Evolutionary conservation across 179 eudicot species (phyloP).

Genomic region (Amaranthus tricolor): DNA sequence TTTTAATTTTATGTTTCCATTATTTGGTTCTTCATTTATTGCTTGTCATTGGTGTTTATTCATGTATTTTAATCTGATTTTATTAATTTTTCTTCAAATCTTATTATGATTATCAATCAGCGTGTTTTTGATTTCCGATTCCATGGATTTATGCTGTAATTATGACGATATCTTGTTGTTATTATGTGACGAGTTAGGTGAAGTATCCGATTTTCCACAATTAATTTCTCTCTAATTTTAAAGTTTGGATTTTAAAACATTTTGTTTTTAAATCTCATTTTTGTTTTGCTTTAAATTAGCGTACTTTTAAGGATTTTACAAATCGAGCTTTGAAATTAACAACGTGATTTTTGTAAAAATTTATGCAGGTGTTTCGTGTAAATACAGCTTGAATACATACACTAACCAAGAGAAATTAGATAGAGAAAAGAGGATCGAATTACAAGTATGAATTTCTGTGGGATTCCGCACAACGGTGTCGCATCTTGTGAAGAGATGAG

Average conservation of each 20-base stretch:
- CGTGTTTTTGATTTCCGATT: neutral
- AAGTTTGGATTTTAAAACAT: neutral
- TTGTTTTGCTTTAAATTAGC: neutral
- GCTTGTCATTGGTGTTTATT: neutral
- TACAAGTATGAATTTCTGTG: conserved; percentile 46
- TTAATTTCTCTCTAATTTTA: no score
- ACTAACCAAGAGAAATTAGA: conserved; percentile 10
- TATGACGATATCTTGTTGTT: no score
- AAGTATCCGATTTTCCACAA: no score
- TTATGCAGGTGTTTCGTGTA: conserved; percentile 11
- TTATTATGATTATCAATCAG: neutral
- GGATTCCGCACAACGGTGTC: conserved; percentile 46
- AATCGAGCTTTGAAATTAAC: neutral
- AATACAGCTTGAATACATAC: conserved; percentile 19
- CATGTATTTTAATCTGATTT: neutral
- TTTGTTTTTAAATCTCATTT: neutral
- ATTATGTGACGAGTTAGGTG: no score
- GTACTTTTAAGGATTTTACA: neutral
- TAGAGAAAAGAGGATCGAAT: conserved; percentile 14
- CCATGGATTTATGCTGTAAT: neutral
- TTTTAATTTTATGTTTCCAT: neutral
- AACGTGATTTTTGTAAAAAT: neutral
- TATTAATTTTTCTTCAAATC: neutral
- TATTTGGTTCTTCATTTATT: no score
- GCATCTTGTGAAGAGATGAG: conserved; percentile 44